Conservation (phyloP, 2,329 filamentous ascomycete genomes). For the Thelonectria rubi region DNA sequence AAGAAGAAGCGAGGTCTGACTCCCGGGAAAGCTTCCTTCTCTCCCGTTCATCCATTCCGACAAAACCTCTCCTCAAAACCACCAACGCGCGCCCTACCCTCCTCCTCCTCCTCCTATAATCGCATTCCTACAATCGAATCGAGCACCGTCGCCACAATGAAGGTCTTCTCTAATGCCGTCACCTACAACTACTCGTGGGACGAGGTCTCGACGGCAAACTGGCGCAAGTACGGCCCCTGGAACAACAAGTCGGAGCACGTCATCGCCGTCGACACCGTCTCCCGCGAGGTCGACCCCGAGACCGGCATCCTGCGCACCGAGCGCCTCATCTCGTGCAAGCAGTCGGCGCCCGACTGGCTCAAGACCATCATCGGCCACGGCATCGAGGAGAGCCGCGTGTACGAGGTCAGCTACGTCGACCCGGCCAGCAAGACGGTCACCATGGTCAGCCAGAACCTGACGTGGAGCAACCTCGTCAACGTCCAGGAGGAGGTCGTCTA, state of each 20-base stretch:
- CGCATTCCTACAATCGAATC: not conserved
- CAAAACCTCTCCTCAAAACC: conserved; percentile 2
- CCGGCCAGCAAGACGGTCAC: conserved; percentile 84
- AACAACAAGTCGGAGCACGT: conserved; percentile 99
- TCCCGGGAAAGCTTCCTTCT: conserved; percentile 12
- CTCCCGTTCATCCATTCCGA: conserved; percentile 12
- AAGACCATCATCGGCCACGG: conserved; percentile 77
- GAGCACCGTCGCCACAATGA: conserved; percentile 67
- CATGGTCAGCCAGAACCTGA: conserved; percentile 96
- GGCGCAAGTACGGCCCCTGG: conserved; percentile 99
- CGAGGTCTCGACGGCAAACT: conserved; percentile 96
- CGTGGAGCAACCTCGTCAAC: conserved; percentile 87
- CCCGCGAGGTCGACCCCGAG: conserved; percentile 66
- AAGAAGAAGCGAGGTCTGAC: conserved; percentile 16
- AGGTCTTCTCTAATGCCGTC: conserved; percentile 90
- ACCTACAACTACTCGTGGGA: conserved; percentile 99
- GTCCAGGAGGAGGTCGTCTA: conserved; percentile 95
- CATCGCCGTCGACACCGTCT: conserved; percentile 91
- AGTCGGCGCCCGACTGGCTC: conserved; percentile 80
- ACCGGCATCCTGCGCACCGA: conserved; percentile 70
- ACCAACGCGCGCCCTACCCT: conserved; percentile 1
- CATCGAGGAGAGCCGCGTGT: conserved; percentile 85
- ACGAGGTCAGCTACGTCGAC: conserved; percentile 96
- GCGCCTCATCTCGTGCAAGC: conserved; percentile 69
- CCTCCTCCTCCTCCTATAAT: conserved; percentile 25